phyloP scores from a whole-genome alignment of 495 filamentous ascomycete genomes.

The Penicillium tannophilum region DNA sequence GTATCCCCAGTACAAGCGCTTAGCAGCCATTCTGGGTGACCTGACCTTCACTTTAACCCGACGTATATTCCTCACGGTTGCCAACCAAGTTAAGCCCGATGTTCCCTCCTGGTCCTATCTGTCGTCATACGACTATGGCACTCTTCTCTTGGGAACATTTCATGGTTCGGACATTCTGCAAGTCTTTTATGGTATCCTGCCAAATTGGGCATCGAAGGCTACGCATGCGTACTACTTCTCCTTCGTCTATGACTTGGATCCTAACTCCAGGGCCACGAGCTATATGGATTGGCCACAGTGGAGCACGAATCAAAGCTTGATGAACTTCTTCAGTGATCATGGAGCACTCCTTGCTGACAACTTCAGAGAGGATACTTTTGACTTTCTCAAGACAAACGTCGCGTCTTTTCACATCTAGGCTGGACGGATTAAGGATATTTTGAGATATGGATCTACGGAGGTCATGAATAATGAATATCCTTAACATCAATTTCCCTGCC shows the following conservation, averaged over 20 bases:
- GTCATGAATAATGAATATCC: not conserved
- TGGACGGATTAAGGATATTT: not conserved
- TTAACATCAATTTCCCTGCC: not conserved
- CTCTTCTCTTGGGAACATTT: constrained; percentile 71
- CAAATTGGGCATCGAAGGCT: constrained; percentile 60
- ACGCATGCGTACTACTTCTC: constrained; percentile 65
- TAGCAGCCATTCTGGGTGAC: constrained; percentile 76
- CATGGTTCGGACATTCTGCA: constrained; percentile 68
- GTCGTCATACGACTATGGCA: constrained; percentile 65
- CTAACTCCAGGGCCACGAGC: constrained; percentile 50
- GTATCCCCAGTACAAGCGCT: constrained; percentile 75
- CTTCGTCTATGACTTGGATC: constrained; percentile 66
- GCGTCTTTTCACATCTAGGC: constrained; percentile 50
- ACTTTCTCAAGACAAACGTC: constrained; percentile 51
- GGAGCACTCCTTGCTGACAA: constrained; percentile 56
- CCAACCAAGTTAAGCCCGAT: constrained; percentile 46
- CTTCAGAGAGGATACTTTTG: constrained; percentile 54
- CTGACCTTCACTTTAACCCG: constrained; percentile 66
- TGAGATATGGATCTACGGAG: not conserved
- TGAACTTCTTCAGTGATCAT: constrained; percentile 56
- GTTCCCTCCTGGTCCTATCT: constrained; percentile 74
- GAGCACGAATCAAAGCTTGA: constrained; percentile 50
- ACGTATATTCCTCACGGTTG: constrained; percentile 53
- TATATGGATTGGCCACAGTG: constrained; percentile 65
- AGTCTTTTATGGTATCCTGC: constrained; percentile 62